phyloP scores from a whole-genome alignment of 179 eudicot species.

The Nepenthes alata region DNA sequence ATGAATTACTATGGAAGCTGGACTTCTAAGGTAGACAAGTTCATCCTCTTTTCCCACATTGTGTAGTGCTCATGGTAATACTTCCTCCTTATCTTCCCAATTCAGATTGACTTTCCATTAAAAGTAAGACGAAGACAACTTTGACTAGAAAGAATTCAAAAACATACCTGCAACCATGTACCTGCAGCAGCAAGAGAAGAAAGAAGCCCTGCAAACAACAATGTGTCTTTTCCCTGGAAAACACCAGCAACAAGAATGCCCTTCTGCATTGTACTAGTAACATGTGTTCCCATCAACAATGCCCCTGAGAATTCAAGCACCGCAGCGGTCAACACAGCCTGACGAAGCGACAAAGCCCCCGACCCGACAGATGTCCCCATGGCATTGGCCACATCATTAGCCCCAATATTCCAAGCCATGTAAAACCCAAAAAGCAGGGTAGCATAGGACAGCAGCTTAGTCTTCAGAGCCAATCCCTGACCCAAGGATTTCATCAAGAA shows the following conservation, averaged over 20 bases:
- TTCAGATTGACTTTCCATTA: background rate
- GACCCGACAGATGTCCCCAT: conserved; percentile 98
- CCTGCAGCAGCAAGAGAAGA: conserved; percentile 97
- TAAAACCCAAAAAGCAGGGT: conserved; percentile 80
- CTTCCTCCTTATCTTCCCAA: too few species aligned
- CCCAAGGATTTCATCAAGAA: conserved; percentile 61
- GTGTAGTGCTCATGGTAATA: too few species aligned
- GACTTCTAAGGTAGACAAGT: too few species aligned
- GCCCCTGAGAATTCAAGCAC: conserved; percentile 91
- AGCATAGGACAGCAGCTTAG: conserved; percentile 46
- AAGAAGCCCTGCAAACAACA: conserved; percentile 80
- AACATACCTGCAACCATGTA: conserved; percentile 83
- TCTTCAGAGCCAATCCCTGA: conserved; percentile 48
- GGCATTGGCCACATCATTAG: conserved; percentile 95
- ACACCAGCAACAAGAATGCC: conserved; percentile 82
- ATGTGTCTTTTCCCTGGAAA: conserved; percentile 76
- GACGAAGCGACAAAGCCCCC: conserved; percentile 69
- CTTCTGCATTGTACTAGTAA: conserved; percentile 92
- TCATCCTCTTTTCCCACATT: too few species aligned
- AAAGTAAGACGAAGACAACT: background rate
- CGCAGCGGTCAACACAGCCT: conserved; percentile 82
- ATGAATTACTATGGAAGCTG: too few species aligned
- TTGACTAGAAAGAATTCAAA: background rate
- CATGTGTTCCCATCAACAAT: conserved; percentile 78
- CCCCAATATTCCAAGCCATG: conserved; percentile 99